Conservation (phyloP, 495 filamentous ascomycete genomes). For the Trypethelium eluteriae region DNA sequence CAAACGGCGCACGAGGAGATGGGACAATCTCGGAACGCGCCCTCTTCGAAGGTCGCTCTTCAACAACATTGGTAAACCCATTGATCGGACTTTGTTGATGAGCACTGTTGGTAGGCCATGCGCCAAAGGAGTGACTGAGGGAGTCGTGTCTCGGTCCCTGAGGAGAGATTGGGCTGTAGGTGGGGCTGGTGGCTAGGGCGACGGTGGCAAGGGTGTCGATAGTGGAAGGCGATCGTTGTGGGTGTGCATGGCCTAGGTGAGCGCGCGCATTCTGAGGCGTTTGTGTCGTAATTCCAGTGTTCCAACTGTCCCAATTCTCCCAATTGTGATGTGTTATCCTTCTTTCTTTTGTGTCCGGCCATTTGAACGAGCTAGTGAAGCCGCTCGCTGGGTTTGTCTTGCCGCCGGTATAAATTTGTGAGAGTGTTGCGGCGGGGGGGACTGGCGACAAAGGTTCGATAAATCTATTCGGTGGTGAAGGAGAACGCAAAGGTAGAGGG, state of each 20-base stretch:
- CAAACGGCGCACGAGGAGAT: constrained; percentile 41
- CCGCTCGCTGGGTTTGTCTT: not conserved
- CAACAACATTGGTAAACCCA: constrained; percentile 20
- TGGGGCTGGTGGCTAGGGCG: constrained; percentile 29
- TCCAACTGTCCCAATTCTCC: not conserved
- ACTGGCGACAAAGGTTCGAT: constrained; percentile 34
- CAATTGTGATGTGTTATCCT: not conserved
- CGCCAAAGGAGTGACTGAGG: not conserved
- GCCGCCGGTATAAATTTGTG: constrained; percentile 7
- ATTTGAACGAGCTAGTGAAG: not conserved
- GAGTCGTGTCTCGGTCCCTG: constrained; percentile 7
- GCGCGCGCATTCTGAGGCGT: not conserved
- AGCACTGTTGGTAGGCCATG: not conserved
- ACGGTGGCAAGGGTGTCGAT: constrained; percentile 34
- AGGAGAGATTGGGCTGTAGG: constrained; percentile 11
- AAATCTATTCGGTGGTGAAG: constrained; percentile 30
- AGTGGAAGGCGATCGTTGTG: constrained; percentile 24
- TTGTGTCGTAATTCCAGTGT: not conserved
- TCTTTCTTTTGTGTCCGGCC: not conserved
- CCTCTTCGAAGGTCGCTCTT: constrained; percentile 53
- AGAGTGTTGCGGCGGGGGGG: not conserved
- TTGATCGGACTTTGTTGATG: not conserved
- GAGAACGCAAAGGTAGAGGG: constrained; percentile 22
- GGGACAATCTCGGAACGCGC: constrained; percentile 50
- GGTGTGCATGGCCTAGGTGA: not conserved